Evolutionary conservation across 2,329 filamentous ascomycete genomes (phyloP).

Genomic region (Didymella keratinophila): DNA sequence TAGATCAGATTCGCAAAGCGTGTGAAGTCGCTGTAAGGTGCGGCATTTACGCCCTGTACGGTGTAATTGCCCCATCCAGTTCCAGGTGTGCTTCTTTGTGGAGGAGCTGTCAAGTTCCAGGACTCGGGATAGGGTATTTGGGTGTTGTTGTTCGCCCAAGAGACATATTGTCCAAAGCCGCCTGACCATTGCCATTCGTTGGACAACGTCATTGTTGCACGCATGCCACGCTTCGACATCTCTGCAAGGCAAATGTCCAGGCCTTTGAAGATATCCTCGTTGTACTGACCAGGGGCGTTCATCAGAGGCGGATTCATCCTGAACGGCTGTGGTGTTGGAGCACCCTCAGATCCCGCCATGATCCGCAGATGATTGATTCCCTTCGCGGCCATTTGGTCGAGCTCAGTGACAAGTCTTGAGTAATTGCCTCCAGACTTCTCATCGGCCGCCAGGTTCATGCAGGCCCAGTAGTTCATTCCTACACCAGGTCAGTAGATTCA

Average conservation of each 20-base stretch:
- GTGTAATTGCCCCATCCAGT: conserved; percentile 54
- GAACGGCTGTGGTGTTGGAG: conserved; percentile 50
- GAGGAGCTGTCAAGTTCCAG: conserved; percentile 50
- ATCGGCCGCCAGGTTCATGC: conserved; percentile 51
- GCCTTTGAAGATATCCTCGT: conserved; percentile 49
- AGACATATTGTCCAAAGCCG: conserved; percentile 51
- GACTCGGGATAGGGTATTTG: conserved; percentile 49
- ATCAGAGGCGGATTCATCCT: conserved; percentile 51
- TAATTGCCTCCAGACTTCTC: conserved; percentile 48
- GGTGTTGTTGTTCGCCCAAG: conserved; percentile 48
- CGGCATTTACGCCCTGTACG: conserved; percentile 44
- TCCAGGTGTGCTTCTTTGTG: conserved; percentile 43
- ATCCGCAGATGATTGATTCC: conserved; percentile 53
- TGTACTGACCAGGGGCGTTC: conserved; percentile 49
- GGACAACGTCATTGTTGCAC: conserved; percentile 52
- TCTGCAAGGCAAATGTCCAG: conserved; percentile 52
- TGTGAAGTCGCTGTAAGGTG: conserved; percentile 39
- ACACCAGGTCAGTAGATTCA: conserved; percentile 2
- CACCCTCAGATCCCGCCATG: conserved; percentile 52
- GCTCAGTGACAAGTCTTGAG: conserved; percentile 48
- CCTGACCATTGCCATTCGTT: conserved; percentile 54
- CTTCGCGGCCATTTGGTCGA: conserved; percentile 52
- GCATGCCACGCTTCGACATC: conserved; percentile 51
- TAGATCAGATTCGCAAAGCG: conserved; percentile 49
- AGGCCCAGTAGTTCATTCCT: conserved; percentile 54